phyloP scores from a whole-genome alignment of 1,139 yeast genomes.

The Debaryomyces coudertii region DNA sequence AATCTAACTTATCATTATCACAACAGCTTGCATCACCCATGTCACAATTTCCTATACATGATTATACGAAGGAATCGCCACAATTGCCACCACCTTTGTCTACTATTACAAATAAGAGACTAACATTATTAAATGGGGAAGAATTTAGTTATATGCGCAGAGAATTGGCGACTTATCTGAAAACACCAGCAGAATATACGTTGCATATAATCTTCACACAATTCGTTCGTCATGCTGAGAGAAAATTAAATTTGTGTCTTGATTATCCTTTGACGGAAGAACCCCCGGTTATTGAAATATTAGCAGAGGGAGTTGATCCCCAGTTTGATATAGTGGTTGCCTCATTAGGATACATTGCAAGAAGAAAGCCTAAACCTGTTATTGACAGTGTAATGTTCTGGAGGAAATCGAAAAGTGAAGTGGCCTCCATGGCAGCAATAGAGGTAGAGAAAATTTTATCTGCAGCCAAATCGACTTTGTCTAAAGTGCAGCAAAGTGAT shows the following conservation, averaged over 20 bases:
- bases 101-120: constrained; percentile 25
- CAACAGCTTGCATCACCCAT: constrained; percentile 27
- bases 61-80: constrained; percentile 34
- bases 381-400: constrained; percentile 98
- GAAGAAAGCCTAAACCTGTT: constrained; percentile 90
- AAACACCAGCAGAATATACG: constrained; percentile 91
- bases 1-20: constrained; percentile 11
- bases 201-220: constrained; percentile 92
- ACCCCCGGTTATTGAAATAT: constrained; percentile 78
- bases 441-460: constrained; percentile 52
- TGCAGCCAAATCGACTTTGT: constrained; percentile 24
- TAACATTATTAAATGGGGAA: constrained; percentile 37
- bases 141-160: constrained; percentile 41
- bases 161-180: constrained; percentile 63
- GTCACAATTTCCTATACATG: constrained; percentile 20
- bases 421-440: constrained; percentile 73
- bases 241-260: constrained; percentile 75
- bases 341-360: constrained; percentile 87
- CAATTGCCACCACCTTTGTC: constrained; percentile 38
- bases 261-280: constrained; percentile 71
- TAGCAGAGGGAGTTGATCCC: constrained; percentile 86
- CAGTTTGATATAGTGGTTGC: constrained; percentile 83
- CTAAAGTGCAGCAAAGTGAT: constrained; percentile 8
- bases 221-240: constrained; percentile 90
- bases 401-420: constrained; percentile 89